phyloP scores from a whole-genome alignment of 352 stramenopile genomes.

The Globisporangium perplexum region DNA sequence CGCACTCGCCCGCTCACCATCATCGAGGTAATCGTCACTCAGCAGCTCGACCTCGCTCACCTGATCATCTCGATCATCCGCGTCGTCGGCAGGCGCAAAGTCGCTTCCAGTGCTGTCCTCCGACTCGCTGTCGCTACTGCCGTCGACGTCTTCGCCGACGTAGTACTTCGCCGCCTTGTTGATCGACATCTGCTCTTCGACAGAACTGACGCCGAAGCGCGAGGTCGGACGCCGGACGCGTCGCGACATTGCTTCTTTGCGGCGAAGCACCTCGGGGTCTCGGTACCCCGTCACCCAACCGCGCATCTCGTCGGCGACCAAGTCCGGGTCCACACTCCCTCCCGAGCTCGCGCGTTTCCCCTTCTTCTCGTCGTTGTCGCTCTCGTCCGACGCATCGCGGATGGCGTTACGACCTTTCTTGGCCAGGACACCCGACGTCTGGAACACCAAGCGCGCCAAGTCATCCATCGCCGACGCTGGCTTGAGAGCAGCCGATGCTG shows the following conservation, averaged over 20 bases:
- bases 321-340: conserved; percentile 9
- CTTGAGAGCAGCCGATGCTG: neutral
- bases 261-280: conserved; percentile 46
- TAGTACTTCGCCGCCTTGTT: conserved; percentile 32
- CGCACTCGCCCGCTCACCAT: conserved; percentile 1
- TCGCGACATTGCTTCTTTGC: conserved; percentile 44
- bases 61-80: conserved; percentile 11
- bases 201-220: conserved; percentile 31
- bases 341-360: neutral
- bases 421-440: neutral
- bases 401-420: neutral
- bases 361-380: neutral
- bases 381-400: neutral
- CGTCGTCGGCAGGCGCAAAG: conserved; percentile 35
- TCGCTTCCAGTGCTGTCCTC: conserved; percentile 25
- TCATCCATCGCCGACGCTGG: conserved; percentile 3
- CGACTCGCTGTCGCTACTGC: conserved; percentile 17
- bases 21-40: conserved; percentile 41
- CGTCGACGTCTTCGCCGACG: conserved; percentile 27
- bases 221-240: conserved; percentile 28
- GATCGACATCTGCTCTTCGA: conserved; percentile 35
- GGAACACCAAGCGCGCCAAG: conserved; percentile 4
- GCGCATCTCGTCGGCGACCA: conserved; percentile 37
- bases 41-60: conserved; percentile 28
- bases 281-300: conserved; percentile 51